A percentile compares a stretch with the other conserved stretches of the same genome.
Conservation (phyloP, 23 red algal genomes). For the Gracilaria caudata region DNA sequence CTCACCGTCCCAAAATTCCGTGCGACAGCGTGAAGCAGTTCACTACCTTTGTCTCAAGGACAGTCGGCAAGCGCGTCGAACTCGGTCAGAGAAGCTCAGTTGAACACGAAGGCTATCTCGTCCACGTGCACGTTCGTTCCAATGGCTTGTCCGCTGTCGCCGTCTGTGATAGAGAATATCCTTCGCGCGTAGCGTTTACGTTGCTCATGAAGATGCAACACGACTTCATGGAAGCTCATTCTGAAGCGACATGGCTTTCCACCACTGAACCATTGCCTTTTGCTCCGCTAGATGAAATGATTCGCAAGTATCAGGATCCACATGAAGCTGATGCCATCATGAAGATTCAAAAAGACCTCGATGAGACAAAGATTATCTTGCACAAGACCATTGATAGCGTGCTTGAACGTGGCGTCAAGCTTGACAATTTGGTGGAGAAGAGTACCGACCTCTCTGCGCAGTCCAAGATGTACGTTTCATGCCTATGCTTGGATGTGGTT, state of each 20-base stretch:
- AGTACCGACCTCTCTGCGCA: conserved; percentile 93
- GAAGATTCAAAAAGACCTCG: conserved; percentile 97
- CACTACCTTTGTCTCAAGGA: conserved; percentile 89
- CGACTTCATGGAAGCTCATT: conserved; percentile 76
- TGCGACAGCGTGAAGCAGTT: conserved; percentile 85
- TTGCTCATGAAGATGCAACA: conserved; percentile 91
- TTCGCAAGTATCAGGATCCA: conserved; percentile 97
- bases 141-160: conserved; percentile 84
- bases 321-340: conserved; percentile 93
- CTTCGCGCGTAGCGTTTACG: conserved; percentile 96
- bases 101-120: conserved; percentile 87
- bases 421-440: conserved; percentile 98
- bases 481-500: background rate
- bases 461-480: conserved; percentile 89
- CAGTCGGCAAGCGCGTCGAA: conserved; percentile 84
- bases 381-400: conserved; percentile 98
- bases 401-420: conserved; percentile 95
- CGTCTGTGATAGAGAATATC: conserved; percentile 95
- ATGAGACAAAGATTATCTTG: conserved; percentile 98
- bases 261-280: conserved; percentile 63
- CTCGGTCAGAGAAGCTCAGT: conserved; percentile 87
- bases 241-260: conserved; percentile 78
- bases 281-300: conserved; percentile 62
- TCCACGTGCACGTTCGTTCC: conserved; percentile 84
- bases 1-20: background rate